Base-by-base conservation (phyloP, 73 alveolate species). In the Effrenium voratum region DNA sequence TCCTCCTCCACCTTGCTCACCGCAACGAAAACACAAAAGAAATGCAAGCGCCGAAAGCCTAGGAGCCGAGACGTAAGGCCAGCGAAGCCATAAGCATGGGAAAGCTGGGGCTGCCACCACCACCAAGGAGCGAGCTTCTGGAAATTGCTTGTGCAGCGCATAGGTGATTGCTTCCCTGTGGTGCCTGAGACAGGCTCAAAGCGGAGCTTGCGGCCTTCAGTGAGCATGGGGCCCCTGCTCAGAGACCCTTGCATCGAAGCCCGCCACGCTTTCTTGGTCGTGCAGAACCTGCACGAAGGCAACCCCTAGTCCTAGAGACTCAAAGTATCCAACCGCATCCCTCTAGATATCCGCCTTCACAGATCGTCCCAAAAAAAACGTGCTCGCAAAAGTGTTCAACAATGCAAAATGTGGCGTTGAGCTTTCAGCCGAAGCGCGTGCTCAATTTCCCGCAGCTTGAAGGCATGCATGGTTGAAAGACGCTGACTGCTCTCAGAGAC, bases 101-200 rank as follows among this genome's bases (percentile, higher is more conserved):
- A 12, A 8, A 55, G 12, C 55, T 32, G 57, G 50, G 92, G 36
- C 49, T 16, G 49, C 40, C 57, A 57, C 93, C 28, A 85, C 81
- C 79, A 85, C 38, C 57, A 85, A 60, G 22, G 93, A 50, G 30
- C 93, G 93, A 3, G 93, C 93, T 2, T n/a, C 26, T 12, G 93
- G 93, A 44, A 55, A 85, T 50, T 55, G 93, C 60, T 52, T 85
- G 93, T 57, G 40, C 81, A 85, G 41, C 59, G 93, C 93, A 40
- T 52, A 85, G 79, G 93, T 55, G 79, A 85, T 85, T 32, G 93
- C 93, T 60, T 52, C 93, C 28, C 93, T 41, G 93, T 85, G 68
- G 38, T 85, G 93, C 93, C 93, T 85, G 2, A 44, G 88, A 36
- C 22, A 3, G 5, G 15, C 40, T 4, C 72, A 22, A 57, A 22